phyloP scores from a whole-genome alignment of 768 basidiomycete genomes.

The Hygrocybe coccinea region DNA sequence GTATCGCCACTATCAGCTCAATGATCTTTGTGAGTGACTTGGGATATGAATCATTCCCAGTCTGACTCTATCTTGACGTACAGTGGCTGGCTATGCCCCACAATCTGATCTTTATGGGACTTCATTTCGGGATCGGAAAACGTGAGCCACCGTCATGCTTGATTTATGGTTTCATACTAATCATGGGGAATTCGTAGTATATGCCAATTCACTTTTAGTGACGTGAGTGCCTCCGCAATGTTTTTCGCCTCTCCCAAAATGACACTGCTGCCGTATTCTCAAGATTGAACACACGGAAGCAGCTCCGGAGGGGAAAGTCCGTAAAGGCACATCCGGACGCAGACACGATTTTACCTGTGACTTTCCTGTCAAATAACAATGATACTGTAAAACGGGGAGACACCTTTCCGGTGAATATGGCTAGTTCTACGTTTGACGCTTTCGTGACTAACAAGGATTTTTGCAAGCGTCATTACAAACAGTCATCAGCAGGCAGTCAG shows the following conservation, averaged over 20 bases:
- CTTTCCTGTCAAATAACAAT: background rate
- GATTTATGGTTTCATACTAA: background rate
- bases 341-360: background rate
- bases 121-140: constrained; percentile 41
- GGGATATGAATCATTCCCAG: too few species aligned
- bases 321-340: too few species aligned
- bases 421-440: background rate
- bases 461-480: background rate
- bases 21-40: constrained; percentile 34
- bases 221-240: constrained; percentile 7
- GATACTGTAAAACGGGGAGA: background rate
- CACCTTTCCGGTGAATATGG: background rate
- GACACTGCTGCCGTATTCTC: background rate
- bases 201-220: constrained; percentile 23
- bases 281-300: constrained; percentile 23
- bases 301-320: constrained; percentile 16
- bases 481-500: background rate
- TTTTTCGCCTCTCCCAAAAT: background rate
- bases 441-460: background rate
- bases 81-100: constrained; percentile 32
- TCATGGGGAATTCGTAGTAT: constrained; percentile 15
- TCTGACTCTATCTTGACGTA: background rate
- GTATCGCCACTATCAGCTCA: constrained; percentile 35
- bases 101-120: constrained; percentile 38
- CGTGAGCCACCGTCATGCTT: constrained; percentile 20